Conservation (phyloP, 495 filamentous ascomycete genomes). For the Recurvomyces mirabilis region DNA sequence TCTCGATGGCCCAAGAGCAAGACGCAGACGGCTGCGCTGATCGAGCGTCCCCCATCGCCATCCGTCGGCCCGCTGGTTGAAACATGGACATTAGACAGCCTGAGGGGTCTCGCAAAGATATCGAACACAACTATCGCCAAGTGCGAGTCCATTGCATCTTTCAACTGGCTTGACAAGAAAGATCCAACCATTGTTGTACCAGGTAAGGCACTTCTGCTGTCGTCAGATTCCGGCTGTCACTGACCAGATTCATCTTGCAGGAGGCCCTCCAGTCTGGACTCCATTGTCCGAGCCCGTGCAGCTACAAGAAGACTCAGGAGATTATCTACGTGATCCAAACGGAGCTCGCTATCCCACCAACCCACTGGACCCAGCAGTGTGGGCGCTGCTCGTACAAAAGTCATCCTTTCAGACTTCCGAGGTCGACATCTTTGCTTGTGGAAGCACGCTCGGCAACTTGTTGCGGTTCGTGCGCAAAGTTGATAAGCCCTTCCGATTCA, state of each 20-base stretch:
- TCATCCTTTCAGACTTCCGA: constrained; percentile 29
- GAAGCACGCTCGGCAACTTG: constrained; percentile 48
- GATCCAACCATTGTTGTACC: constrained; percentile 40
- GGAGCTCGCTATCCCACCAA: constrained; percentile 44
- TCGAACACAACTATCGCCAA: constrained; percentile 16
- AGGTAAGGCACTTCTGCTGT: constrained; percentile 33
- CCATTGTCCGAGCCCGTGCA: constrained; percentile 32
- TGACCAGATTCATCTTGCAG: no score
- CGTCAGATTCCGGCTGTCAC: no score
- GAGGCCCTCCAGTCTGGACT: constrained; percentile 45
- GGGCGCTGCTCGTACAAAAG: constrained; percentile 31
- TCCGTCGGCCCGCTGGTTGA: background rate
- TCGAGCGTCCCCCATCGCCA: background rate
- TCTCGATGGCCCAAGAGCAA: no score
- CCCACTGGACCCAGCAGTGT: constrained; percentile 49
- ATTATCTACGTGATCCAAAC: constrained; percentile 52
- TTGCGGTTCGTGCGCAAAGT: constrained; percentile 41
- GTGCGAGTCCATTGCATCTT: constrained; percentile 40
- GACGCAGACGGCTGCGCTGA: no score
- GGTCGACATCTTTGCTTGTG: constrained; percentile 53
- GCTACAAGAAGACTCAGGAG: constrained; percentile 41
- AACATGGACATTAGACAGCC: background rate
- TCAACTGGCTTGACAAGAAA: constrained; percentile 40
- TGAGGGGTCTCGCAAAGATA: background rate
- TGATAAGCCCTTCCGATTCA: constrained; percentile 45